Evolutionary conservation across 441 rosid genomes (phyloP), one percentile per base, ranked within the genome.

Genomic region (Populus trichocarpa): DNA sequence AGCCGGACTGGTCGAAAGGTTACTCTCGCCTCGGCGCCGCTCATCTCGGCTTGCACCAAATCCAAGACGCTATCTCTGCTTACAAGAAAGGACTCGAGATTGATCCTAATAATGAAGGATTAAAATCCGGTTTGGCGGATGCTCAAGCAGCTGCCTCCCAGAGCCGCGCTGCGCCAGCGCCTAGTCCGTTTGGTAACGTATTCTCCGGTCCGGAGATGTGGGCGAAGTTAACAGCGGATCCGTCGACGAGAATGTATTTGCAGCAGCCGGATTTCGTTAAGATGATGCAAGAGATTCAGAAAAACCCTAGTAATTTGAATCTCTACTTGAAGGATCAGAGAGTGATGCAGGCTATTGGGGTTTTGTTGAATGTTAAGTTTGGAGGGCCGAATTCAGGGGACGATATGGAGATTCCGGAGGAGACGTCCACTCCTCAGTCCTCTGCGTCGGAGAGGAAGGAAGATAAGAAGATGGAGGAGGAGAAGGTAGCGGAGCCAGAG

Each of bases 11-110:
- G 99, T 73, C 97, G 40, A 96, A 96, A 79, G 99, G 98, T 25
- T 96, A 92, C 81, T 91, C 97, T 69, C 88, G 99, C 3, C 90
- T 95, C 75, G 99, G 99, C 5, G 98, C 99, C 0, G 98, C 99
- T 74, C 80, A 85, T 71, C 73, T 88, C 4, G 98, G 99, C 5
- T 79, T 94, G 42, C 85, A 88, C 74, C 88, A 86, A 74, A 63
- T 81, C 64, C 84, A 83, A 13, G 94, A 89, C 11, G 96, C 97
- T 1, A 74, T 84, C 26, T 73, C 87, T 2, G 92, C 98, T 0
- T 96, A 89, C 76, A 89, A 74, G 78, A 94, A 81, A 76, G 99
- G 99, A 0, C 89, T 96, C 30, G 92, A 91, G 81, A 69, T 96
- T 50, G 99, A 96, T 79, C 97, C 96, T 6, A 85, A 50, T 12